phyloP scores from a whole-genome alignment of 495 filamentous ascomycete genomes.

The Aspergillus taichungensis region DNA sequence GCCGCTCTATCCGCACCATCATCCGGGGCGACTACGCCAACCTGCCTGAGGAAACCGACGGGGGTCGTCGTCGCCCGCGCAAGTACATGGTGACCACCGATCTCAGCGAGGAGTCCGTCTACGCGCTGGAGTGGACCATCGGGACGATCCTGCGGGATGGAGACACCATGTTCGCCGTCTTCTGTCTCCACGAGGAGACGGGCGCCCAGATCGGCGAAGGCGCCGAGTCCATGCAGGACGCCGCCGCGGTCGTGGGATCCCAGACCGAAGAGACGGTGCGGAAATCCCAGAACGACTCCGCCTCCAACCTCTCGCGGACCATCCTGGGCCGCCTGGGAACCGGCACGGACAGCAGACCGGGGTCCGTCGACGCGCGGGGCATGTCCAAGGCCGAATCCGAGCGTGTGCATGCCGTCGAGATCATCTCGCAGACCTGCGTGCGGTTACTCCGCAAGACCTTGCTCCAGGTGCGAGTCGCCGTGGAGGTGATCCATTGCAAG shows the following conservation, averaged over 20 bases:
- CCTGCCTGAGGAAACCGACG: conserved; percentile 66
- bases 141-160: conserved; percentile 92
- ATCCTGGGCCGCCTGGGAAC: conserved; percentile 27
- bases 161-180: conserved; percentile 86
- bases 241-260: conserved; percentile 49
- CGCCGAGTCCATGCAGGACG: conserved; percentile 61
- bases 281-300: conserved; percentile 18
- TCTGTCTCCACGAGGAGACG: conserved; percentile 78
- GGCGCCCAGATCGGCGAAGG: conserved; percentile 45
- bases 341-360: conserved; percentile 31
- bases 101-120: conserved; percentile 83
- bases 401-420: conserved; percentile 62
- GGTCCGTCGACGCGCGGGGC: conserved; percentile 35
- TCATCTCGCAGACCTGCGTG: conserved; percentile 70
- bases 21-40: conserved; percentile 74
- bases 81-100: conserved; percentile 92
- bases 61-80: conserved; percentile 61
- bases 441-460: conserved; percentile 81
- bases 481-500: conserved; percentile 98
- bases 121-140: conserved; percentile 94
- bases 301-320: conserved; percentile 22
- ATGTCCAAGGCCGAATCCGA: conserved; percentile 62
- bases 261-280: conserved; percentile 36
- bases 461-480: conserved; percentile 80
- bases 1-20: conserved; percentile 79